phyloP scores from a whole-genome alignment of 352 stramenopile species.

The Lagenidium giganteum region DNA sequence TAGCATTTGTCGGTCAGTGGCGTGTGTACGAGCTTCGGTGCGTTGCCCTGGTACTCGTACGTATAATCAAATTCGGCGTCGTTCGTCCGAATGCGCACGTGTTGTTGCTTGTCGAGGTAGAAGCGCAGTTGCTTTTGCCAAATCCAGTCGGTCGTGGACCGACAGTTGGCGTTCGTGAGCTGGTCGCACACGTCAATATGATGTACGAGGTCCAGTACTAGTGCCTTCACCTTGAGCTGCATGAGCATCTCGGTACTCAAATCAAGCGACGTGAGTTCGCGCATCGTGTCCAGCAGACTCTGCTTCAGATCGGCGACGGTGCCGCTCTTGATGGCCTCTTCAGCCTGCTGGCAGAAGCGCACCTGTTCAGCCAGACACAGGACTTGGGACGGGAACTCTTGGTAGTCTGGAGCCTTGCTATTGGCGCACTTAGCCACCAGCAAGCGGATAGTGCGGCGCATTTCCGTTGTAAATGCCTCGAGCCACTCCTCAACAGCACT shows the following conservation, averaged over 20 bases:
- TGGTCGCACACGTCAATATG: slow-evolving; percentile 91
- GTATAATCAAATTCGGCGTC: slow-evolving; percentile 89
- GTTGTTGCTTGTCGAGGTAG: slow-evolving; percentile 71
- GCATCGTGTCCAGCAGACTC: slow-evolving; percentile 22
- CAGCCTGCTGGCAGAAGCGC: slow-evolving; percentile 82
- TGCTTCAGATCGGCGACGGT: slow-evolving; percentile 48
- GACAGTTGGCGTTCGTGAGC: slow-evolving; percentile 42
- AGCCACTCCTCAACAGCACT: slow-evolving; percentile 91
- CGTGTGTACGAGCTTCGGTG: slow-evolving; percentile 91
- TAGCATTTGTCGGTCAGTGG: slow-evolving; percentile 95
- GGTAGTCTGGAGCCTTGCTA: slow-evolving; percentile 67
- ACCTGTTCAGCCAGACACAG: slow-evolving; percentile 87
- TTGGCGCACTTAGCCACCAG: slow-evolving; percentile 66
- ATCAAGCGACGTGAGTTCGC: slow-evolving; percentile 19
- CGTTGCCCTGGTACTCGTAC: slow-evolving; percentile 95
- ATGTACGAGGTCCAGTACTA: slow-evolving; percentile 92
- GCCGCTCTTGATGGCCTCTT: slow-evolving; percentile 74
- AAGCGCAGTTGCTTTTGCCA: slow-evolving; percentile 95
- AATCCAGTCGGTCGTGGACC: slow-evolving; percentile 66
- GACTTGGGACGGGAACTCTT: slow-evolving; percentile 83
- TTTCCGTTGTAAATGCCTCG: slow-evolving; percentile 82
- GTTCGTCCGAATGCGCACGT: slow-evolving; percentile 61
- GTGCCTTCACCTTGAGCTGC: slow-evolving; percentile 91
- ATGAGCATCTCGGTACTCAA: slow-evolving; percentile 82
- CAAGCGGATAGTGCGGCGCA: slow-evolving; percentile 76